Percentiles rank a stretch among this genome's conserved stretches.
These are phyloP conservation scores for Ilex paraguariensis DNA, from an alignment of 305 asterid genomes.

Conservation along the genomic window DNA sequence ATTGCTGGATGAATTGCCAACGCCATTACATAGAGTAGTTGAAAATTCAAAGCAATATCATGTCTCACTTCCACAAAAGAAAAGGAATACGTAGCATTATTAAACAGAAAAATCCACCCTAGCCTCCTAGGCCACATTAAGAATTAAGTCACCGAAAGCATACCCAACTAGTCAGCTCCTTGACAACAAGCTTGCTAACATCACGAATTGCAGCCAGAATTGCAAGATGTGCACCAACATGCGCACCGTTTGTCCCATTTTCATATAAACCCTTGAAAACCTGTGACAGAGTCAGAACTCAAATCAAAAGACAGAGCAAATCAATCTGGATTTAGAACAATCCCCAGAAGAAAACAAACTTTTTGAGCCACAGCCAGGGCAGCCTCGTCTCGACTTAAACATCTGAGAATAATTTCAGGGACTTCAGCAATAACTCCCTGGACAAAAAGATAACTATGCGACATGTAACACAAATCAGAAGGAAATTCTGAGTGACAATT, in stretches of 20 bases:
- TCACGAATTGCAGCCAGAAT: slow-evolving; percentile 87
- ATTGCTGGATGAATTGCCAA: too few relatives aligned
- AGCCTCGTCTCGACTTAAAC: slow-evolving; percentile 95
- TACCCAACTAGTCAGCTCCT: slow-evolving; percentile 99
- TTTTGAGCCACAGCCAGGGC: slow-evolving; percentile 97
- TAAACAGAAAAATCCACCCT: too few relatives aligned
- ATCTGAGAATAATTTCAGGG: slow-evolving; percentile 81
- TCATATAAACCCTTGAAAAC: slow-evolving; percentile 92
- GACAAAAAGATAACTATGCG: not conserved
- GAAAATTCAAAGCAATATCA: too few relatives aligned
- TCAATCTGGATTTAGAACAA: slow-evolving; percentile 8
- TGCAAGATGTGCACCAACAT: slow-evolving; percentile 75
- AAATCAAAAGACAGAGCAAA: slow-evolving; percentile 10
- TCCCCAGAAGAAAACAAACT: slow-evolving; percentile 34
- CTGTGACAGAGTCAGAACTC: slow-evolving; percentile 33
- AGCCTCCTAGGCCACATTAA: not conserved
- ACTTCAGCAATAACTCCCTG: slow-evolving; percentile 92
- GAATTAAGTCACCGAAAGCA: slow-evolving; percentile 11
- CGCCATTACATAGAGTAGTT: too few relatives aligned
- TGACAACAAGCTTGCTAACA: slow-evolving; percentile 96
- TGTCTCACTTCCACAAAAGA: too few relatives aligned
- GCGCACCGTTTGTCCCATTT: slow-evolving; percentile 66
- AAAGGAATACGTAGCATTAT: too few relatives aligned
- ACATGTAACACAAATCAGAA: too few relatives aligned
- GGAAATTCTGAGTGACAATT: too few relatives aligned